These are phyloP conservation scores for Pichia sp. DNA, from an alignment of 1,139 yeast genomes.

Conservation along the genomic window DNA sequence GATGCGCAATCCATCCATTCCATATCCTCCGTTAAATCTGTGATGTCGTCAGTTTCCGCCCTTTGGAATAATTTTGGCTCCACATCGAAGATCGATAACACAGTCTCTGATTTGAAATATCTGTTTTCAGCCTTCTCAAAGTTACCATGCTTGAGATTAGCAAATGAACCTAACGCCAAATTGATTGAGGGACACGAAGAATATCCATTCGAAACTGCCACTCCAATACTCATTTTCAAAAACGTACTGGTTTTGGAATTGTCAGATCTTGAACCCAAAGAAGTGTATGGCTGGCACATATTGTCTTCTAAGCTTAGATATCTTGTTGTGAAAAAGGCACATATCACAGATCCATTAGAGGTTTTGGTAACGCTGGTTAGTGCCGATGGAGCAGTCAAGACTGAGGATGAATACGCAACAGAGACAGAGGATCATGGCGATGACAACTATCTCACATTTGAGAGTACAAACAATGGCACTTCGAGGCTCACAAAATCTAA, in stretches of 20 bases:
- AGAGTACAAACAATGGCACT: slow-evolving; percentile 1
- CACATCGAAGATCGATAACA: slow-evolving; percentile 25
- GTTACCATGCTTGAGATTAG: slow-evolving; percentile 53
- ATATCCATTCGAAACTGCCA: slow-evolving; percentile 64
- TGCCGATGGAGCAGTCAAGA: slow-evolving; percentile 37
- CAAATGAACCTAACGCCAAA: slow-evolving; percentile 51
- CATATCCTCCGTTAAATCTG: slow-evolving; percentile 54
- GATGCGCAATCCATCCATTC: slow-evolving; percentile 58
- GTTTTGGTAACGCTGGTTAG: slow-evolving; percentile 47
- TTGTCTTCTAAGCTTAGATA: slow-evolving; percentile 51
- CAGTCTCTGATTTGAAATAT: slow-evolving; percentile 47
- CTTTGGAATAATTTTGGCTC: slow-evolving; percentile 29
- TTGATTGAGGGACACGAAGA: slow-evolving; percentile 58
- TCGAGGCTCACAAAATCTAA: slow-evolving; percentile 6
- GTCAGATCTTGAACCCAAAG: slow-evolving; percentile 55
- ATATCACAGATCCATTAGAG: slow-evolving; percentile 45
- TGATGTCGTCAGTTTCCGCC: slow-evolving; percentile 36
- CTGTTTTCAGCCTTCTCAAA: slow-evolving; percentile 60
- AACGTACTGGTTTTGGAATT: slow-evolving; percentile 57
- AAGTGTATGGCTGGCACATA: slow-evolving; percentile 58
- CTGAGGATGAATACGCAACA: neutral
- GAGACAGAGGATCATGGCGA: slow-evolving; percentile 14
- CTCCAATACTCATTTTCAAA: slow-evolving; percentile 53
- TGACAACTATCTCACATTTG: neutral
- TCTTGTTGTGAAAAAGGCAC: slow-evolving; percentile 45